Percentiles rank a stretch among this genome's conserved stretches.
These are phyloP conservation scores for Huntiella decipiens DNA, from an alignment of 2,329 filamentous ascomycete species.

Conservation along the genomic window DNA sequence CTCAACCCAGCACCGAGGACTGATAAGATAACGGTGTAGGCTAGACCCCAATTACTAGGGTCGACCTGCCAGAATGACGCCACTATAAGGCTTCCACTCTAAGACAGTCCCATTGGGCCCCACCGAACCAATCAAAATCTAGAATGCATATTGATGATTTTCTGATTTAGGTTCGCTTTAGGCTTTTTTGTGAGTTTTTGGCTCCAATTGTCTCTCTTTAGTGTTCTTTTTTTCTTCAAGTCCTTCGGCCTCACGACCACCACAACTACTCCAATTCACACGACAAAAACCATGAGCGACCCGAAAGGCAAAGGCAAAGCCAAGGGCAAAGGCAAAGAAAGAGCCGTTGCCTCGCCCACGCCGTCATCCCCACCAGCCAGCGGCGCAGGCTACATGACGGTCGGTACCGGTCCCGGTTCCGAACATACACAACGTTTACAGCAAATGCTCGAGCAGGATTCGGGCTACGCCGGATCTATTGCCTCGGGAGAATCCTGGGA, in stretches of 20 bases:
- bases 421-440: conserved; percentile 67
- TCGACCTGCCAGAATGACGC: no score
- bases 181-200: no score
- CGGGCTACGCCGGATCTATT: conserved; percentile 74
- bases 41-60: neutral
- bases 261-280: no score
- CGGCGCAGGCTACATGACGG: conserved; percentile 54
- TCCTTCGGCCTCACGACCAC: no score
- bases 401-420: conserved; percentile 57
- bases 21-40: neutral
- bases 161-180: no score
- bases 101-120: no score
- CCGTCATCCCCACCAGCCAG: conserved; percentile 14
- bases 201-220: no score
- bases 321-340: conserved; percentile 36
- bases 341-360: conserved; percentile 15
- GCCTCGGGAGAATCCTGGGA: conserved; percentile 36
- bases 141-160: no score
- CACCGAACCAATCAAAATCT: no score
- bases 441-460: conserved; percentile 68
- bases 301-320: conserved; percentile 25
- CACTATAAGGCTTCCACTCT: no score
- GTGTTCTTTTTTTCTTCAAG: no score
- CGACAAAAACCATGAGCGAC: conserved; percentile 3
- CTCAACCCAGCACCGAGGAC: no score